Percentiles rank a stretch among this genome's conserved stretches.
phyloP scores from a whole-genome alignment of 345 rosid genomes.

The Pistacia atlantica region DNA sequence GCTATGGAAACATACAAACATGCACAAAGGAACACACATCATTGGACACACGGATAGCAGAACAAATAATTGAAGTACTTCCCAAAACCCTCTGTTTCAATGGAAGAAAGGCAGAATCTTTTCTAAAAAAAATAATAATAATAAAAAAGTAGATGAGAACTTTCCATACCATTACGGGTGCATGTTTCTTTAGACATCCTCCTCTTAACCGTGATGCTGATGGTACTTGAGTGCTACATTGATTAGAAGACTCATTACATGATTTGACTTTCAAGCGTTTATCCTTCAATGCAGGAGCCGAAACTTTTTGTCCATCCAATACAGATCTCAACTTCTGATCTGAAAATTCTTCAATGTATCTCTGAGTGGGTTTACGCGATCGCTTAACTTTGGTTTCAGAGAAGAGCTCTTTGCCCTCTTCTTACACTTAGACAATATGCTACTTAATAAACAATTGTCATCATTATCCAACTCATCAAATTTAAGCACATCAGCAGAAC shows the following conservation, averaged over 20 bases:
- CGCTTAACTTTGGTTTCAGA: conserved; percentile 40
- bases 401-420: conserved; percentile 34
- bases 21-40: not conserved
- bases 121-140: not conserved
- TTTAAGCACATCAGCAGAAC: conserved; percentile 27
- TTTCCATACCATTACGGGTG: conserved; percentile 38
- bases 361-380: conserved; percentile 46
- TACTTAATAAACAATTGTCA: conserved; percentile 43
- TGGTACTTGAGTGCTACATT: conserved; percentile 27
- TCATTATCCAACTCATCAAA: conserved; percentile 47
- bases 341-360: conserved; percentile 57
- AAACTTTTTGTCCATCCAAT: conserved; percentile 20
- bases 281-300: conserved; percentile 22
- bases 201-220: conserved; percentile 40
- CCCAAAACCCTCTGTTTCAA: not conserved
- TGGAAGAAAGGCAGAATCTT: not conserved
- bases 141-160: not conserved
- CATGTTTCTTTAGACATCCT: conserved; percentile 43
- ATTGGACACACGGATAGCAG: not conserved
- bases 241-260: conserved; percentile 25
- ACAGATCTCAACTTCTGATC: conserved; percentile 22
- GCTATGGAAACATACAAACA: not conserved
- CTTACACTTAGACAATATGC: conserved; percentile 31
- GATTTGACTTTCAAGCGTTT: conserved; percentile 32
- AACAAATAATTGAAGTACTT: not conserved